Conservation (phyloP, 495 filamentous ascomycete species). For the Penicillium goetzii region DNA sequence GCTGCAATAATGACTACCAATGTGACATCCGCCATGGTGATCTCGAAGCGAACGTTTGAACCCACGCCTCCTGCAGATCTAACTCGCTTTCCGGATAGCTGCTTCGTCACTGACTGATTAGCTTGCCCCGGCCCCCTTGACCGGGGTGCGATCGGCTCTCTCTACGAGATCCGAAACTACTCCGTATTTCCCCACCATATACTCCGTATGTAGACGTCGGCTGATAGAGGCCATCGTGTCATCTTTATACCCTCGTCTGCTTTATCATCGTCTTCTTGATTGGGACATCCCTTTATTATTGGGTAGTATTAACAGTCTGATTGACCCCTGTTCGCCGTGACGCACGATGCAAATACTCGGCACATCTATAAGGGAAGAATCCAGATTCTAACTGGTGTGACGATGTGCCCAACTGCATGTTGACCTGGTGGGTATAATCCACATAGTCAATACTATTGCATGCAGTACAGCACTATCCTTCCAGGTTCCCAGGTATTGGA, state of each 20-base stretch:
- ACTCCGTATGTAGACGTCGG: neutral
- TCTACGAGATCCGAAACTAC: neutral
- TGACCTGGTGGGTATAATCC: neutral
- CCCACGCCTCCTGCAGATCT: neutral
- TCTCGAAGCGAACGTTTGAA: neutral
- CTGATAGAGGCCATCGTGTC: neutral
- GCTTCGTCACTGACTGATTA: neutral
- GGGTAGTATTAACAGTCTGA: neutral
- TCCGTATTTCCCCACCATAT: neutral
- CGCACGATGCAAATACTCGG: neutral
- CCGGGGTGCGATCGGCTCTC: neutral
- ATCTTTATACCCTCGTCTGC: neutral
- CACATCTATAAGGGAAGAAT: neutral
- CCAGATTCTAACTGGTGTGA: neutral
- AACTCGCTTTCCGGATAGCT: neutral
- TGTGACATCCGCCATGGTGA: neutral
- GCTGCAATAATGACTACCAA: neutral
- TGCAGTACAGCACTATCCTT: too few relatives aligned
- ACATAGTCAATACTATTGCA: neutral
- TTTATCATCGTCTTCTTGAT: too few relatives aligned
- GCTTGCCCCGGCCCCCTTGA: neutral
- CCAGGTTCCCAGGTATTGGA: neutral
- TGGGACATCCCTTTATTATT: too few relatives aligned
- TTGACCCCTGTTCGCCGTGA: neutral
- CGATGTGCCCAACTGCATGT: neutral